A percentile compares a stretch with the other conserved stretches of the same genome.
Evolutionary conservation across 306 rosid species (phyloP).

Genomic region (Myrica gale): DNA sequence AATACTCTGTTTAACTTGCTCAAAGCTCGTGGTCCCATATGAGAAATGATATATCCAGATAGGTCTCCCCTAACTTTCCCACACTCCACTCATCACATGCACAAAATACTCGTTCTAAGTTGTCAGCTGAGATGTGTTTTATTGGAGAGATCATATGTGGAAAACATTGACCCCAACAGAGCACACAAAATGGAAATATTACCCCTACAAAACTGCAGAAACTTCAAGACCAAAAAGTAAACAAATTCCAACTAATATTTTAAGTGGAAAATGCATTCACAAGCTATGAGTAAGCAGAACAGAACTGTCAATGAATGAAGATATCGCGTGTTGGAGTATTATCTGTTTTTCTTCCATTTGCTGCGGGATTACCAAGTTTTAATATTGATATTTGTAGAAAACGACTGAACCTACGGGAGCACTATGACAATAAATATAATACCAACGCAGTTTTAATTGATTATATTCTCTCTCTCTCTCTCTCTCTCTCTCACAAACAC

Average conservation of each 20-base stretch:
- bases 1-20: background rate
- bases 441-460: too few species aligned
- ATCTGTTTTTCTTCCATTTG: background rate
- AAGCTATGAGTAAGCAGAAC: constrained; percentile 16
- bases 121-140: background rate
- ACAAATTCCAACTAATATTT: background rate
- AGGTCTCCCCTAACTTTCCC: background rate
- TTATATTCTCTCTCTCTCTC: too few species aligned
- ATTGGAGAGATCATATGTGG: background rate
- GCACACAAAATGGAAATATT: too few species aligned
- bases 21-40: constrained; percentile 44
- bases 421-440: too few species aligned
- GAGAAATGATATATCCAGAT: background rate
- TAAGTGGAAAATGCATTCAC: constrained; percentile 17
- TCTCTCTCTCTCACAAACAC: too few species aligned
- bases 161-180: background rate
- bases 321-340: background rate
- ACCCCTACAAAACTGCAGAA: background rate
- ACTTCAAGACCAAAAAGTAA: background rate
- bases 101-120: too few species aligned
- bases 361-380: background rate
- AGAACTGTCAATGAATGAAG: background rate
- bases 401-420: too few species aligned
- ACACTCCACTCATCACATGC: too few species aligned
- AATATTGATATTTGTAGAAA: too few species aligned